A percentile compares a stretch with the other conserved stretches of the same genome.
These are phyloP conservation scores for Sugiyamaella mastotermitis DNA, from an alignment of 805 yeast species.

Conservation along the genomic window DNA sequence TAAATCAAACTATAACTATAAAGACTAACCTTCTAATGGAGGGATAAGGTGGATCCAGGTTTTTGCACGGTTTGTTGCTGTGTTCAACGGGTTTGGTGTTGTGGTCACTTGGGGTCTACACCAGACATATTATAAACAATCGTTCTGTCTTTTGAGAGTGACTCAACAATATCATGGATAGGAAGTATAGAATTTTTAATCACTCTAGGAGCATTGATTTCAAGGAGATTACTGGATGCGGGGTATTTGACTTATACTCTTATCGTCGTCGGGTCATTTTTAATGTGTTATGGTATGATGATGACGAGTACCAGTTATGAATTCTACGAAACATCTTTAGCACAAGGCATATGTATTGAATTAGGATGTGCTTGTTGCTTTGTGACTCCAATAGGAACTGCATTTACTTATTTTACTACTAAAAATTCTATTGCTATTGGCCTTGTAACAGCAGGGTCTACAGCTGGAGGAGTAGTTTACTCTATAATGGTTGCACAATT, in stretches of 20 bases:
- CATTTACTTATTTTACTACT: constrained; percentile 40
- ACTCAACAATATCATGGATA: constrained; percentile 28
- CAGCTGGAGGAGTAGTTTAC: constrained; percentile 45
- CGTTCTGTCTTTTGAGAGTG: constrained; percentile 21
- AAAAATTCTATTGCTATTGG: constrained; percentile 42
- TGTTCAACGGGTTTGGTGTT: too few relatives aligned
- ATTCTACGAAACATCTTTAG: constrained; percentile 46
- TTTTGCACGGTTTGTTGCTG: too few relatives aligned
- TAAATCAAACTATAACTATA: too few relatives aligned
- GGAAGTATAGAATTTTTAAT: constrained; percentile 25
- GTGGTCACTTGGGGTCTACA: too few relatives aligned
- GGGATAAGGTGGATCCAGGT: too few relatives aligned
- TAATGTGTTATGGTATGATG: constrained; percentile 27
- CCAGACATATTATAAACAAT: constrained; percentile 17
- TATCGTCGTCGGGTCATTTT: constrained; percentile 21
- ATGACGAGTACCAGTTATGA: constrained; percentile 32
- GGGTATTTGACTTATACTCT: constrained; percentile 16
- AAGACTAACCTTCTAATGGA: too few relatives aligned
- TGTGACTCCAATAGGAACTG: constrained; percentile 39
- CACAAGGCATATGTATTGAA: constrained; percentile 46
- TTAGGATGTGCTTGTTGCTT: constrained; percentile 39
- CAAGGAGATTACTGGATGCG: constrained; percentile 25
- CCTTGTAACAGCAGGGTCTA: constrained; percentile 44
- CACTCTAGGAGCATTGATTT: constrained; percentile 19
- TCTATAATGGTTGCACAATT: constrained; percentile 41